Percentiles rank a stretch among this genome's conserved stretches.
These are phyloP conservation scores for Parathielavia appendiculata DNA, from an alignment of 495 filamentous ascomycete genomes.

Conservation along the genomic window DNA sequence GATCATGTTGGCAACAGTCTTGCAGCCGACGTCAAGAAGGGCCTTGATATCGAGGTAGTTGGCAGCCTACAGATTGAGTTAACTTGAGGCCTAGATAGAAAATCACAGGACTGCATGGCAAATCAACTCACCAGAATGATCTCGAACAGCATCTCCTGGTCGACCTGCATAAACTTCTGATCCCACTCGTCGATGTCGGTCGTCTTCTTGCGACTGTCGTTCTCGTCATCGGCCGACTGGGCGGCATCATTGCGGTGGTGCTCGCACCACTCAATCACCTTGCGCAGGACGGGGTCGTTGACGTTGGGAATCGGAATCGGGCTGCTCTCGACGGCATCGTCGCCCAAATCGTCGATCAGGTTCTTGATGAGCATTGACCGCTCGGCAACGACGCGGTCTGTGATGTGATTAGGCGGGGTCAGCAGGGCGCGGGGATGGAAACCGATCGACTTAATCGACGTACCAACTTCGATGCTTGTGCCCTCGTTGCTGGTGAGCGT, in stretches of 20 bases:
- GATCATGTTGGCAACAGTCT: slow-evolving; percentile 84
- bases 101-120: neutral
- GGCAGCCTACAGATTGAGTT: slow-evolving; percentile 47
- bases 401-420: slow-evolving; percentile 6
- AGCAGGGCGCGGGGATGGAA: slow-evolving; percentile 2
- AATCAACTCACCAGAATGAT: slow-evolving; percentile 78
- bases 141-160: slow-evolving; percentile 99
- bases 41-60: slow-evolving; percentile 82
- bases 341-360: slow-evolving; percentile 89
- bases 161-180: slow-evolving; percentile 99
- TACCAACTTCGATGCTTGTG: slow-evolving; percentile 17
- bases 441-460: slow-evolving; percentile 4
- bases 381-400: slow-evolving; percentile 77
- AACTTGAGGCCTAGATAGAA: slow-evolving; percentile 4
- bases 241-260: slow-evolving; percentile 88
- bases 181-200: slow-evolving; percentile 99
- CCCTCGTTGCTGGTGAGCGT: slow-evolving; percentile 20
- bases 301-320: slow-evolving; percentile 81
- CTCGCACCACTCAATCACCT: slow-evolving; percentile 96
- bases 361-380: slow-evolving; percentile 95
- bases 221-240: slow-evolving; percentile 72
- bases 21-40: slow-evolving; percentile 75
- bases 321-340: slow-evolving; percentile 56
- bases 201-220: slow-evolving; percentile 92
- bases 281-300: slow-evolving; percentile 85